Evolutionary conservation across 345 rosid species (phyloP), one percentile per base, ranked within the genome.

Genomic region (Lepidium aucheri): DNA sequence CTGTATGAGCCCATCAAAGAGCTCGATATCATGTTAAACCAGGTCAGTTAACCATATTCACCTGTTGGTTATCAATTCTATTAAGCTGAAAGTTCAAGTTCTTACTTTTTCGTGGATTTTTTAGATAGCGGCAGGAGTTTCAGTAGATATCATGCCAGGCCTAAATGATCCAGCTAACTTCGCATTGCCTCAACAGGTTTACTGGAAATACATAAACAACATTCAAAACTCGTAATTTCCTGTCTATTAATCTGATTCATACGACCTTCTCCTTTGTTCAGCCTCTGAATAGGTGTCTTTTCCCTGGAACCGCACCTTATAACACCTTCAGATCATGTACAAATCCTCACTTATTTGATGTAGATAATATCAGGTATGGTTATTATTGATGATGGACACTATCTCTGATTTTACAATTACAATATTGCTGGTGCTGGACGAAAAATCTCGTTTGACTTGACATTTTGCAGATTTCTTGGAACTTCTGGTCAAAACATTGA

Each of bases 401-500:
- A 7, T 35, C 57, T 26, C 16, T 68, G 28, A 9, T 24, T 68
- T 68, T 10, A 10, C 9, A 30, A 36, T 7, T 24, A 17, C 30
- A 36, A 36, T 0, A 28, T 28, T 28, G 32, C 49, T 41, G 57
- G 26, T 12, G n/a, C 46, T 44, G 11, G 5, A 22, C 35, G 15
- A 15, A 26, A 53, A 61, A 30, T 15, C 40, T 47, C 16, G 6
- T 28, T n/a, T 51, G 60, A 24, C 8, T 75, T 54, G 60, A 30
- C 38, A n/a, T 65, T 67, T 69, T 70, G 22, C 67, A 95, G 97
- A 73, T 89, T 95, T 82, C 97, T 95, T 71, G 96, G 99, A 79
- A 95, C 99, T 22, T 95, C 99, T n/a, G 99, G 97, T 72, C 97
- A 95, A 78, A 95, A 91, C 52, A 83, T 95, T 18, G 90, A 89